phyloP scores from a whole-genome alignment of 805 yeast species.

The Dipodascopsis uninucleata region DNA sequence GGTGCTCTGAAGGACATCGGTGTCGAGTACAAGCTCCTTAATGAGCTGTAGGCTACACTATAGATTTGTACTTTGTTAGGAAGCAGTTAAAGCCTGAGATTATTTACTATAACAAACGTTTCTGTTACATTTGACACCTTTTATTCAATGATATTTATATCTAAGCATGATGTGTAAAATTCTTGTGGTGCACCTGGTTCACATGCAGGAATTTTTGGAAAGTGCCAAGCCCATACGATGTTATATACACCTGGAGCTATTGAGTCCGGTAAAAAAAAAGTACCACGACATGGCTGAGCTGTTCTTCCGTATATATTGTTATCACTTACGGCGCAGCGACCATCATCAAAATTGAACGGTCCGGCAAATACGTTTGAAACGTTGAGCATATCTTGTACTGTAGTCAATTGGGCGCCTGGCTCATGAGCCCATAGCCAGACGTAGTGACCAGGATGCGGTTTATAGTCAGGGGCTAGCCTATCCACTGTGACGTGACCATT shows the following conservation, averaged over 20 bases:
- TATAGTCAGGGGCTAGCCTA: constrained; percentile 24
- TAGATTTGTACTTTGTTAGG: too few relatives aligned
- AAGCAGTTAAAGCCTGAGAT: too few relatives aligned
- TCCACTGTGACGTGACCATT: constrained; percentile 30
- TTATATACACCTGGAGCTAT: constrained; percentile 19
- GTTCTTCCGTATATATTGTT: constrained; percentile 15
- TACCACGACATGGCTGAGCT: constrained; percentile 19
- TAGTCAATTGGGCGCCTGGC: constrained; percentile 20
- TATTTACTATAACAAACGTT: too few relatives aligned
- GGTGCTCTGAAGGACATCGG: constrained; percentile 36
- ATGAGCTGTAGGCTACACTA: constrained; percentile 21
- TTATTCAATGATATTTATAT: constrained; percentile 16
- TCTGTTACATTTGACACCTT: too few relatives aligned
- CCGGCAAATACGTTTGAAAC: constrained; percentile 22
- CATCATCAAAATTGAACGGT: constrained; percentile 28
- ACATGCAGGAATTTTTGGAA: constrained; percentile 27
- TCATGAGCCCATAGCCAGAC: constrained; percentile 25
- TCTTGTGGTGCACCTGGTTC: constrained; percentile 20
- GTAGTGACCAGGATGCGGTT: constrained; percentile 28
- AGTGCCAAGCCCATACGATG: constrained; percentile 30
- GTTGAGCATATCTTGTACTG: constrained; percentile 18
- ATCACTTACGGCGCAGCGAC: constrained; percentile 23
- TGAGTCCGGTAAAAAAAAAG: constrained; percentile 19
- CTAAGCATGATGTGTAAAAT: constrained; percentile 28
- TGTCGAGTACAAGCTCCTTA: constrained; percentile 31